Conservation (phyloP, 2,329 filamentous ascomycete species). For the Emmonsiellopsis sp. region DNA sequence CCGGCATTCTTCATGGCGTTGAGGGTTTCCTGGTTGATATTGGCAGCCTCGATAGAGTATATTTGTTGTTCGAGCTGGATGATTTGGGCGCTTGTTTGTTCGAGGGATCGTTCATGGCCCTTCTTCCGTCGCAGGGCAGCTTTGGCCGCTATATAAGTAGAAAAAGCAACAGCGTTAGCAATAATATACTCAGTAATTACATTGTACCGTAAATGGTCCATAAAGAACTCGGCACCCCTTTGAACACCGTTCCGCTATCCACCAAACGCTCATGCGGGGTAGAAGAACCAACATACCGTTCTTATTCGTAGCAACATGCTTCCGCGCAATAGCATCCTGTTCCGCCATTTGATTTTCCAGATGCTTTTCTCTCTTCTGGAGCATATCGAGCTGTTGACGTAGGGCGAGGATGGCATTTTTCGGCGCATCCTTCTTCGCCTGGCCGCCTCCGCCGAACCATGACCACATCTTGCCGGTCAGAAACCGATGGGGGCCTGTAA, state of each 20-base stretch:
- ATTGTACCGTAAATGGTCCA: background rate
- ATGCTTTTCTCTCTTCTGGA: slow-evolving; percentile 92
- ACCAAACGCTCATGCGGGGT: background rate
- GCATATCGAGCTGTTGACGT: slow-evolving; percentile 87
- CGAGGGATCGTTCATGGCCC: slow-evolving; percentile 79
- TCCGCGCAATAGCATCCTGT: slow-evolving; percentile 79
- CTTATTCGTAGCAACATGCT: slow-evolving; percentile 84
- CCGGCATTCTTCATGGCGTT: slow-evolving; percentile 88
- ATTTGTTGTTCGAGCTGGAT: slow-evolving; percentile 90
- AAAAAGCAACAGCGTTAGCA: slow-evolving; percentile 2
- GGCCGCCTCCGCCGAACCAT: slow-evolving; percentile 78
- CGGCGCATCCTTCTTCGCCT: slow-evolving; percentile 84
- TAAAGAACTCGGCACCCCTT: background rate
- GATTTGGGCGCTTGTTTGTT: slow-evolving; percentile 85
- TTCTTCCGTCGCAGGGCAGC: slow-evolving; percentile 90
- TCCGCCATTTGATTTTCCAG: slow-evolving; percentile 87
- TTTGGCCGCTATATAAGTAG: slow-evolving; percentile 61
- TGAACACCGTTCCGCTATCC: background rate
- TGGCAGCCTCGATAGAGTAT: slow-evolving; percentile 92
- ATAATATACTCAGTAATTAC: background rate
- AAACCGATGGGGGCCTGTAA: background rate
- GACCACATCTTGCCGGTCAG: slow-evolving; percentile 54
- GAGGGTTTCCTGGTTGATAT: slow-evolving; percentile 96
- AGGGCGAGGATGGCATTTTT: slow-evolving; percentile 93
- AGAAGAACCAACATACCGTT: slow-evolving; percentile 54